Conservation (phyloP, 1,284 basidiomycete species). For the Marasmius tenuissimus region DNA sequence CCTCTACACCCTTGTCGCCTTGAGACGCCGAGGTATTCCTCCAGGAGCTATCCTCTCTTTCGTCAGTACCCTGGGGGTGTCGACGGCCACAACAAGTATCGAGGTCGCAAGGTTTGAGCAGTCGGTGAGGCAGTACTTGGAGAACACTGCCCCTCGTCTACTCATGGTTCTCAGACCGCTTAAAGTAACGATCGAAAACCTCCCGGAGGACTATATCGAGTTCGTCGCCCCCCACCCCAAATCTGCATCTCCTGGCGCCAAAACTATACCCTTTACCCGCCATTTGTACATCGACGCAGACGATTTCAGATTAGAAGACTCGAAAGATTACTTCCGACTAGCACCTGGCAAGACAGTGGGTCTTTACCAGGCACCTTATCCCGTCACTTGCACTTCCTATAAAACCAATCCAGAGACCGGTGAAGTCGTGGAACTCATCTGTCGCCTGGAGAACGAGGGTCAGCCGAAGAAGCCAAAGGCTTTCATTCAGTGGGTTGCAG, state of each 20-base stretch:
- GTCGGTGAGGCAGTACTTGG: constrained; percentile 86
- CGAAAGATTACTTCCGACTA: constrained; percentile 96
- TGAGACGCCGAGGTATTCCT: constrained; percentile 92
- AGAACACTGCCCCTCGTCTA: constrained; percentile 85
- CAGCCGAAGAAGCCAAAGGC: constrained; percentile 85
- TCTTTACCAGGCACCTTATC: constrained; percentile 92
- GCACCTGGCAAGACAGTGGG: constrained; percentile 98
- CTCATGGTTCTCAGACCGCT: constrained; percentile 93
- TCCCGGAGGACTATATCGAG: constrained; percentile 83
- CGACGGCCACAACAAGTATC: constrained; percentile 84
- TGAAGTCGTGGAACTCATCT: constrained; percentile 78
- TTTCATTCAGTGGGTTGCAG: constrained; percentile 98
- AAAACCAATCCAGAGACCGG: constrained; percentile 74
- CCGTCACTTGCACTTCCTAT: constrained; percentile 92
- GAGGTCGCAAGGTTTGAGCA: constrained; percentile 91
- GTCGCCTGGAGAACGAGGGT: constrained; percentile 73
- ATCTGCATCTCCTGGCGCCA: constrained; percentile 83
- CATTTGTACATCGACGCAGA: constrained; percentile 93
- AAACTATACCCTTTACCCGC: constrained; percentile 85
- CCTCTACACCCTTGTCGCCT: constrained; percentile 95
- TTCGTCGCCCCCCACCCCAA: constrained; percentile 93
- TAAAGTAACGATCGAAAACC: constrained; percentile 89
- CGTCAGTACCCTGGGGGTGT: constrained; percentile 91
- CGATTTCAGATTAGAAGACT: constrained; percentile 92
- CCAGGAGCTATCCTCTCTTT: constrained; percentile 95